Evolutionary conservation across 2,329 filamentous ascomycete genomes (phyloP), one percentile per base, ranked within the genome.

Genomic region (Paecilomyces sp.): DNA sequence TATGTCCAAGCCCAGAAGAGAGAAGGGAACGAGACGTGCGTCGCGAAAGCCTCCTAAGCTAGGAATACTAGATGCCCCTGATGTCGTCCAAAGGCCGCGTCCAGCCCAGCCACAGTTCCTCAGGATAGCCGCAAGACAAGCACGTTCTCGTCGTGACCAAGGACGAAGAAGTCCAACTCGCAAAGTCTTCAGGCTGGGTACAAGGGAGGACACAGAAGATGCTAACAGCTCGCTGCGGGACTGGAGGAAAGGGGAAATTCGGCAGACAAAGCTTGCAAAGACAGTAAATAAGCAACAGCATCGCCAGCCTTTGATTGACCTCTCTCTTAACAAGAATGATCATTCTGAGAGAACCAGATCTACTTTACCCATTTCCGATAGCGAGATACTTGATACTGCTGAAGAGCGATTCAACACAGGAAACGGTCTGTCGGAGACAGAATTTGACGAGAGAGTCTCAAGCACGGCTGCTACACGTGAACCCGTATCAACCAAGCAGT

Each of bases 121-220:
- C 5, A 78, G 78, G 57, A 68, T 88, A 60, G 85, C 85, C 34
- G 77, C 78, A 30, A 79, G 85, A 61, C 75, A 78, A 64, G 81
- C 78, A 55, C 79, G 80, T 8, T 76, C 73, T 50, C 75, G 77
- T 54, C 68, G 72, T 25, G 78, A 83, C 65, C 67, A 73, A 65
- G 83, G 80, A 36, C 78, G 83, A 58, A 78, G 81, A 64, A 82
- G 79, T 52, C 83, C 81, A 15, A 75, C 73, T 24, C 71, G 73
- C 56, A 85, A 86, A 64, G 73, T 80, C 41, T 75, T 86, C 56
- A 75, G 77, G 57, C 69, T 87, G 28, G 79, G 78, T 15, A 84
- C 80, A 25, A 72, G 70, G 33, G 65, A 73, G 8, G 85, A 87
- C 61, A 86, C 83, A 0, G 72, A 77, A 55, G 84, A 87, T 65